Conservation (phyloP, 106 monocot species). For the Apostasia shenzhenica region DNA sequence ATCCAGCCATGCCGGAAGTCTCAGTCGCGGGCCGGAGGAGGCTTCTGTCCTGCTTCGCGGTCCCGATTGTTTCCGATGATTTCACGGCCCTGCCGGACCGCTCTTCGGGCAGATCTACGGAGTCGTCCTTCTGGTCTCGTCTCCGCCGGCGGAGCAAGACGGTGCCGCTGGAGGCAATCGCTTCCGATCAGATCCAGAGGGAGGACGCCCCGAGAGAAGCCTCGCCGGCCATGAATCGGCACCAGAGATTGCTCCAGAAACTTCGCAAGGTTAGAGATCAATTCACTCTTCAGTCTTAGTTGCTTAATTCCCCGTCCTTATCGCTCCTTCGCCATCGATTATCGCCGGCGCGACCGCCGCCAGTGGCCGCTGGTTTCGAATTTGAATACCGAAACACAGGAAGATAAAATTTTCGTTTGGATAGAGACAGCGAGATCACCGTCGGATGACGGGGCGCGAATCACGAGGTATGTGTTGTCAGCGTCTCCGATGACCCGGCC, state of each 20-base stretch:
- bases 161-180: constrained; percentile 1
- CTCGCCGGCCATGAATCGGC: not conserved
- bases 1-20: not conserved
- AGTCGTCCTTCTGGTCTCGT: not conserved
- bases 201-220: not conserved
- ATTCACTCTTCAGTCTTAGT: not conserved
- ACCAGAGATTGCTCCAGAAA: not conserved
- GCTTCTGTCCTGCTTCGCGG: constrained; percentile 11
- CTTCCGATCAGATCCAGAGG: not conserved
- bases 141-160: constrained; percentile 8
- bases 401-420: too few relatives aligned
- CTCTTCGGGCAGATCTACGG: not conserved
- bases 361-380: too few relatives aligned
- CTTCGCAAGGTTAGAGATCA: not conserved
- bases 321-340: too few relatives aligned
- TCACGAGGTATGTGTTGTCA: too few relatives aligned
- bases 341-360: too few relatives aligned
- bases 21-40: not conserved
- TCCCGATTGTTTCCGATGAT: constrained; percentile 7
- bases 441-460: too few relatives aligned
- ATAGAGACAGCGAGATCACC: too few relatives aligned
- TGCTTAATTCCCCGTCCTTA: too few relatives aligned
- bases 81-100: not conserved
- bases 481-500: too few relatives aligned
- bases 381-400: too few relatives aligned